A percentile compares a stretch with the other conserved stretches of the same genome.
phyloP scores from a whole-genome alignment of 257 asterid genomes.

The Salvia miltiorrhiza region DNA sequence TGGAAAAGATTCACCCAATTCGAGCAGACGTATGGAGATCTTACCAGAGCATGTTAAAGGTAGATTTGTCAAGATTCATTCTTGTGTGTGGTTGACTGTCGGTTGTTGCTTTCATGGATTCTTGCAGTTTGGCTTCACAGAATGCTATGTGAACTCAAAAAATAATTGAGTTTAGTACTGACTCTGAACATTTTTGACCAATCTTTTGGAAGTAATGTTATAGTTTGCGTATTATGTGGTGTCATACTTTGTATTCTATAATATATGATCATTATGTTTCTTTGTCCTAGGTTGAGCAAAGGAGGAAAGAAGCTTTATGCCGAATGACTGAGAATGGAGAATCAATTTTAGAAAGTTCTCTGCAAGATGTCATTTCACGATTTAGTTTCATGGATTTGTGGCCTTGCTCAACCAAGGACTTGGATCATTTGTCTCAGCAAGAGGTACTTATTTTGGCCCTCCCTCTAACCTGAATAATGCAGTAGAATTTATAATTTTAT shows the following conservation, averaged over 20 bases:
- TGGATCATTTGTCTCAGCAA: constrained; percentile 87
- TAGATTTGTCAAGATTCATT: constrained; percentile 22
- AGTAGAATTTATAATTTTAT: constrained; percentile 7
- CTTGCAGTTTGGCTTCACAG: background rate
- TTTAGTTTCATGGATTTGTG: constrained; percentile 92
- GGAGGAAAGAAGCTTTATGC: constrained; percentile 90
- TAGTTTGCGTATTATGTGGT: background rate
- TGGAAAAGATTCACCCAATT: constrained; percentile 87
- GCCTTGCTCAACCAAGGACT: constrained; percentile 95
- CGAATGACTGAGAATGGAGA: constrained; percentile 66
- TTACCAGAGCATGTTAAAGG: constrained; percentile 95
- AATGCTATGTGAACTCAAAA: background rate
- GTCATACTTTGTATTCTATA: background rate
- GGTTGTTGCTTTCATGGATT: constrained; percentile 8
- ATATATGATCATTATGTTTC: background rate
- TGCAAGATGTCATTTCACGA: constrained; percentile 86
- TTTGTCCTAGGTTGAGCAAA: constrained; percentile 79
- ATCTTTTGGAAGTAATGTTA: background rate
- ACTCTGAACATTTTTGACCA: background rate
- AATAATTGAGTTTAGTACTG: background rate
- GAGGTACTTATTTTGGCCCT: constrained; percentile 50
- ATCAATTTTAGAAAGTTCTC: constrained; percentile 59
- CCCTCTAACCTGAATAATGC: constrained; percentile 1
- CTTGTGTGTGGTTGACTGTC: background rate
- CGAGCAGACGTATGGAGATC: constrained; percentile 98